Evolutionary conservation across 345 rosid species (phyloP).

Genomic region (Eucalyptus regnans): DNA sequence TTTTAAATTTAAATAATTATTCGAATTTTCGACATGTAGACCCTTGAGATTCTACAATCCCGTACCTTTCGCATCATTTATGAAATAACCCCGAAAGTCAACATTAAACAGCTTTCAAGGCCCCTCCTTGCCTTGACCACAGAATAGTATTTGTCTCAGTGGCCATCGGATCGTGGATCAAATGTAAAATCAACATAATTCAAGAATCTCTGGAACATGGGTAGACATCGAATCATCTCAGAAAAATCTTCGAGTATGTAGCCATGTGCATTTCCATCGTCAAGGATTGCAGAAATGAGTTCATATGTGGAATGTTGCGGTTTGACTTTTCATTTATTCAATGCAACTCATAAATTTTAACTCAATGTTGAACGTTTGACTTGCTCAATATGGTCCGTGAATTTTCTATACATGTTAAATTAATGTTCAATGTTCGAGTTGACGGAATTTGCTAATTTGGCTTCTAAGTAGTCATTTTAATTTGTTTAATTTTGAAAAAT

Average conservation of each 20-base stretch:
- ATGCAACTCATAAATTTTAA: accelerated
- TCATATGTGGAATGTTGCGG: accelerated
- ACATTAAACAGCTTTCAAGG: neutral
- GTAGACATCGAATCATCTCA: neutral
- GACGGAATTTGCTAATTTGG: neutral
- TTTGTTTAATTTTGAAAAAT: neutral
- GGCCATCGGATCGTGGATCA: neutral
- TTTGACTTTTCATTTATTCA: neutral
- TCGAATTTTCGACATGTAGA: neutral
- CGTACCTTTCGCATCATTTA: neutral
- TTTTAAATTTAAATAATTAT: neutral
- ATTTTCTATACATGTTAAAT: neutral
- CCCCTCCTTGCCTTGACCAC: neutral
- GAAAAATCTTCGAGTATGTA: neutral
- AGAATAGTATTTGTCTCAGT: neutral
- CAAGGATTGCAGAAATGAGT: neutral
- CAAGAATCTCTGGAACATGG: neutral
- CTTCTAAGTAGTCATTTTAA: neutral
- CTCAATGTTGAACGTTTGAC: neutral
- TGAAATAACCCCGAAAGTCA: neutral
- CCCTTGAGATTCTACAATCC: neutral
- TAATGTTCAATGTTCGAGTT: neutral
- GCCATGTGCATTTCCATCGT: neutral
- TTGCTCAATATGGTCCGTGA: neutral
- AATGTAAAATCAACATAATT: neutral